Conservation (phyloP, 2,329 filamentous ascomycete species). For the Penicillium sp. region DNA sequence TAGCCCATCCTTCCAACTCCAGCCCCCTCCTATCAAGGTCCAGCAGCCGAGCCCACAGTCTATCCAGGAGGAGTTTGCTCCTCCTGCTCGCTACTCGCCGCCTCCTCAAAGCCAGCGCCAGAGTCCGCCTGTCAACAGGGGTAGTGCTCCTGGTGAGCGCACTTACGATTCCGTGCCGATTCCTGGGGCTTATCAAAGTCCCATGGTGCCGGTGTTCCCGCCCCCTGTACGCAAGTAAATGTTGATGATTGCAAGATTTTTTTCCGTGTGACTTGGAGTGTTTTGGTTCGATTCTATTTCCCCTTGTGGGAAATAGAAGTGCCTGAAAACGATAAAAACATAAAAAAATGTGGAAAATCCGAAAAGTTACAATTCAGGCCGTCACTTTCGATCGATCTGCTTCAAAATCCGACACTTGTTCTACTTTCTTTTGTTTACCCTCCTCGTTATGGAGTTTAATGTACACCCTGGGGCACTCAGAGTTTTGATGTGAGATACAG, state of each 20-base stretch:
- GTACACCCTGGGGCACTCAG: constrained; percentile 10
- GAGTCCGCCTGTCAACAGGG: constrained; percentile 59
- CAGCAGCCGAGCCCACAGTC: constrained; percentile 73
- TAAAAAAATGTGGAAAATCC: constrained; percentile 7
- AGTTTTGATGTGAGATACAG: constrained; percentile 16
- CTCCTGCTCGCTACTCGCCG: constrained; percentile 28
- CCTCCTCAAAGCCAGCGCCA: constrained; percentile 30
- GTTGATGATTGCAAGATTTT: background rate
- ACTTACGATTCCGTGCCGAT: constrained; percentile 85
- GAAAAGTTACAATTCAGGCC: background rate
- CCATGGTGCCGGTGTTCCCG: constrained; percentile 45
- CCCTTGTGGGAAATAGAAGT: background rate
- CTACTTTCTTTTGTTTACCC: constrained; percentile 12
- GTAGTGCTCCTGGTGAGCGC: constrained; percentile 73
- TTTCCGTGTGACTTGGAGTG: background rate
- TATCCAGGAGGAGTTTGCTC: constrained; percentile 60
- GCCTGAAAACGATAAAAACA: constrained; percentile 1
- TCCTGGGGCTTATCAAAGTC: constrained; percentile 71
- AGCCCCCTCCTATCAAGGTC: constrained; percentile 76
- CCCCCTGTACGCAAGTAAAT: constrained; percentile 23
- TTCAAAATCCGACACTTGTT: constrained; percentile 11
- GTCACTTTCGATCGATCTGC: background rate
- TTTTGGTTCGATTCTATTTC: background rate
- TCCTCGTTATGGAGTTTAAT: constrained; percentile 12
- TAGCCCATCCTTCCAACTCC: constrained; percentile 72